These are phyloP conservation scores for Hyaloscypha finlandica DNA, from an alignment of 495 filamentous ascomycete genomes.

Conservation along the genomic window DNA sequence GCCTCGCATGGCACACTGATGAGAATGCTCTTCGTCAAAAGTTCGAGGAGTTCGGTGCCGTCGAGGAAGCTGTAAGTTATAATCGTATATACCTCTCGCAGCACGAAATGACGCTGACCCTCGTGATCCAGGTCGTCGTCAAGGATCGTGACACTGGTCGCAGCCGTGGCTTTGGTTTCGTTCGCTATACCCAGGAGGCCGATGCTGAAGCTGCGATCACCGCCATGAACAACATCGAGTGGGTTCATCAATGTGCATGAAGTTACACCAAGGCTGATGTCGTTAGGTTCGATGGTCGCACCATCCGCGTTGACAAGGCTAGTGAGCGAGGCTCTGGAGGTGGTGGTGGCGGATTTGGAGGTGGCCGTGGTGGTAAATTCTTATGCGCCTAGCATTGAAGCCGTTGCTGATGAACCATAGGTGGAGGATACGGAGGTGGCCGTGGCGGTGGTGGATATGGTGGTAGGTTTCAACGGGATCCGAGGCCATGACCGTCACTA, in stretches of 20 bases:
- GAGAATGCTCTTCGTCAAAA: constrained; percentile 78
- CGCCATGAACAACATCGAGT: constrained; percentile 95
- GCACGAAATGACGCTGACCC: constrained; percentile 10
- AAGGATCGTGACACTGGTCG: constrained; percentile 96
- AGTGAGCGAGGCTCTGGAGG: constrained; percentile 71
- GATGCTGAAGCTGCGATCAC: constrained; percentile 82
- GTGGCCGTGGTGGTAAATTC: constrained; percentile 29
- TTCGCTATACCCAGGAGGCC: constrained; percentile 78
- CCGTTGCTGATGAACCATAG: constrained; percentile 11
- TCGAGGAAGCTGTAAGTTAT: constrained; percentile 88
- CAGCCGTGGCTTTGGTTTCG: constrained; percentile 97
- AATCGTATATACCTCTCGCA: neutral
- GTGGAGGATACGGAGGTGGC: constrained; percentile 22
- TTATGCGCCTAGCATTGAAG: neutral
- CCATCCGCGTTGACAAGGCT: constrained; percentile 94
- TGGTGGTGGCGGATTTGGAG: constrained; percentile 49
- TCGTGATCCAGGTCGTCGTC: constrained; percentile 74
- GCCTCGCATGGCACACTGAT: constrained; percentile 97
- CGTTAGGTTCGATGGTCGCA: constrained; percentile 88
- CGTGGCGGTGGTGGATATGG: constrained; percentile 24
- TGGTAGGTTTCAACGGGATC: neutral
- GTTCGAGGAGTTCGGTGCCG: constrained; percentile 83
- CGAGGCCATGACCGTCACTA: neutral
- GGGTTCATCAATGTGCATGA: constrained; percentile 36
- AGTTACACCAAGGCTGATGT: constrained; percentile 9